These are phyloP conservation scores for Hymenoscyphus occultus DNA, from an alignment of 2,329 filamentous ascomycete genomes.

Conservation along the genomic window DNA sequence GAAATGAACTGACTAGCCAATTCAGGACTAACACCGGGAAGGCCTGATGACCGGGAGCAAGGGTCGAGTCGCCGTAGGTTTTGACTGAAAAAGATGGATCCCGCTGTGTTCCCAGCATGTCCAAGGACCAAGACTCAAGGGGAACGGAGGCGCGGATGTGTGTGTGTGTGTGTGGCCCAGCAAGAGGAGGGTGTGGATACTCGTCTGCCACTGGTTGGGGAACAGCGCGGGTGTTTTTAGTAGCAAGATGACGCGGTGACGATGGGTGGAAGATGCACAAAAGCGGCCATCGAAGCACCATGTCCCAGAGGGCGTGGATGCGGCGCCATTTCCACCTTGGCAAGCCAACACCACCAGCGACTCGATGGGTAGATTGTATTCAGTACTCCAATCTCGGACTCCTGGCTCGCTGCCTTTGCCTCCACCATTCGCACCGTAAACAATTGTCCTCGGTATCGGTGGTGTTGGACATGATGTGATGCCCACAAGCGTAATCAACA, in stretches of 20 bases:
- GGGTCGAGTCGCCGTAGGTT: not conserved
- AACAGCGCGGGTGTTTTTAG: constrained; percentile 18
- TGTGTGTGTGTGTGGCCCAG: constrained; percentile 3
- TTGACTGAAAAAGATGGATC: constrained; percentile 8
- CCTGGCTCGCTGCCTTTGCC: constrained; percentile 4
- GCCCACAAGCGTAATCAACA: not conserved
- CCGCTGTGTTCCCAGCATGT: not conserved
- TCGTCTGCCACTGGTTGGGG: constrained; percentile 7
- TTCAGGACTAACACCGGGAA: not conserved
- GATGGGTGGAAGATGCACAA: constrained; percentile 16
- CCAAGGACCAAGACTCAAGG: constrained; percentile 3
- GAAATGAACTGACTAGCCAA: constrained; percentile 7
- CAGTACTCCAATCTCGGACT: constrained; percentile 1
- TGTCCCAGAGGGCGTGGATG: not conserved
- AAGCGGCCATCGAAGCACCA: constrained; percentile 7
- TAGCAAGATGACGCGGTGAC: constrained; percentile 26
- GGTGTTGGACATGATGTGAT: not conserved
- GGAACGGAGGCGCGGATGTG: constrained; percentile 12
- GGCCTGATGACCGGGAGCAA: constrained; percentile 17
- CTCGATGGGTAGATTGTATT: not conserved
- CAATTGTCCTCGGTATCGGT: not conserved
- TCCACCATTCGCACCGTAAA: not conserved
- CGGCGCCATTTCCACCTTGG: not conserved
- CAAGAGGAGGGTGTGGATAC: not conserved
- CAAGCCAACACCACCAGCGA: not conserved